Evolutionary conservation across 2,329 filamentous ascomycete genomes (phyloP), one percentile per base, ranked within the genome.

Genomic region (Aureobasidium melanogenum): DNA sequence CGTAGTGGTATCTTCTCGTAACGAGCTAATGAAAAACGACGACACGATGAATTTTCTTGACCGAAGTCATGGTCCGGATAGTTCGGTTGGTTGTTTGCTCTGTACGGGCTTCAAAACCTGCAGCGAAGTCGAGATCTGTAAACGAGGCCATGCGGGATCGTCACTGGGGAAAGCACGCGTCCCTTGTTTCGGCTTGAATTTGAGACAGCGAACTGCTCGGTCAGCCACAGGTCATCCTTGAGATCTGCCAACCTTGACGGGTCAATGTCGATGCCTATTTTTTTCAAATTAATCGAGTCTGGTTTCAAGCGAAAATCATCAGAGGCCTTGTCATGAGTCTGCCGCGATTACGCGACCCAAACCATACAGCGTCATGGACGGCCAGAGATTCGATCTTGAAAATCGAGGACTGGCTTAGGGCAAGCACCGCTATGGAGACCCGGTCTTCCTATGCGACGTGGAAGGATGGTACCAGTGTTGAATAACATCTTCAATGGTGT

Each of bases 251-350:
- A 5, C 5, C 41, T 32, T 15, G 32, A 41, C 56, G 56, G 56
- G 32, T 41, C 22, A n/a, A 15, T 59, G 56, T 59, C 44, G 56
- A 59, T 59, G 24, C 44, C 30, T 48, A 59, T 59, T 50, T 58
- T 59, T 34, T 41, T 39, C 41, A 57, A 15, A 57, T 57, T 57
- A 47, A 47, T 17, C 41, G 36, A 8, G 22, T 41, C 50, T 34
- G 50, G 26, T 38, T 36, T 38, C 19, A 17, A 24, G 48, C 19
- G 14, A 24, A 47, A 30, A n/a, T 41, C 36, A 8, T 41, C 2
- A 15, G 22, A 54, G 36, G 8, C 32, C 39, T 56, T 56, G 38
- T 28, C 39, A 19, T 39, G 36, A 28, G 22, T 5, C 24, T 41
- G 36, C 50, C 32, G 50, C 24, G n/a, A 54, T 54, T 34, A 54